These are phyloP conservation scores for Tolypocladium sp. DNA, from an alignment of 2,329 filamentous ascomycete genomes.

Conservation along the genomic window DNA sequence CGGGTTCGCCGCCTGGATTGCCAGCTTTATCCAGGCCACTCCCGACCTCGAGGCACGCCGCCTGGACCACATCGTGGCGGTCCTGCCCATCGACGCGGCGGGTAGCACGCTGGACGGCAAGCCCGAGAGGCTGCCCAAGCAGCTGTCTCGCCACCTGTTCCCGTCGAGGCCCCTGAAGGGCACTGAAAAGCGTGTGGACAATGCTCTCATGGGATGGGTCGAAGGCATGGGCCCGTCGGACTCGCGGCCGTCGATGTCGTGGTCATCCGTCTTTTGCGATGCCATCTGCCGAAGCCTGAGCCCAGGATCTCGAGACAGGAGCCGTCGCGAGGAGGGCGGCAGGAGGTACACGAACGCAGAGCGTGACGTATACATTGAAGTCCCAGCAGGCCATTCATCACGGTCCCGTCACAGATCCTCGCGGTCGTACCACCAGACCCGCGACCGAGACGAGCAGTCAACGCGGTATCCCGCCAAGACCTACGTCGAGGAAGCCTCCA, in stretches of 20 bases:
- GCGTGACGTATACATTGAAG: not conserved
- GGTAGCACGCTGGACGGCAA: conserved; percentile 51
- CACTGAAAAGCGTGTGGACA: conserved; percentile 50
- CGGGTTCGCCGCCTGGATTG: conserved; percentile 67
- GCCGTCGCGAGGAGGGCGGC: not conserved
- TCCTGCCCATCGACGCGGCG: conserved; percentile 56
- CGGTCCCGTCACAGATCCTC: not conserved
- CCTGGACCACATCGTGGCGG: conserved; percentile 56
- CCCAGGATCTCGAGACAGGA: not conserved
- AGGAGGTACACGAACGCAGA: not conserved
- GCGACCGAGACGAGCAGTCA: not conserved
- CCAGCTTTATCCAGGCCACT: conserved; percentile 62
- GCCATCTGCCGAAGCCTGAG: conserved; percentile 1
- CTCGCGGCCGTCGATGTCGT: not conserved
- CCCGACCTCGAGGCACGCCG: conserved; percentile 67
- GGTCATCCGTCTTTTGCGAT: conserved; percentile 1
- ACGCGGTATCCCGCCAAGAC: not conserved
- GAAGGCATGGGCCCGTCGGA: conserved; percentile 7
- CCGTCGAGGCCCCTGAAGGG: conserved; percentile 49
- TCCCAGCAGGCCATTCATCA: not conserved
- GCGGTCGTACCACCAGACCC: not conserved
- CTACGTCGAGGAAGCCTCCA: not conserved
- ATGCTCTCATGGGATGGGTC: conserved; percentile 42
- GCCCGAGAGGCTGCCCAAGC: conserved; percentile 68
- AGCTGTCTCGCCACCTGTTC: conserved; percentile 65